Conservation (phyloP, 2,329 filamentous ascomycete species). For the Dactylonectria macrodidyma region DNA sequence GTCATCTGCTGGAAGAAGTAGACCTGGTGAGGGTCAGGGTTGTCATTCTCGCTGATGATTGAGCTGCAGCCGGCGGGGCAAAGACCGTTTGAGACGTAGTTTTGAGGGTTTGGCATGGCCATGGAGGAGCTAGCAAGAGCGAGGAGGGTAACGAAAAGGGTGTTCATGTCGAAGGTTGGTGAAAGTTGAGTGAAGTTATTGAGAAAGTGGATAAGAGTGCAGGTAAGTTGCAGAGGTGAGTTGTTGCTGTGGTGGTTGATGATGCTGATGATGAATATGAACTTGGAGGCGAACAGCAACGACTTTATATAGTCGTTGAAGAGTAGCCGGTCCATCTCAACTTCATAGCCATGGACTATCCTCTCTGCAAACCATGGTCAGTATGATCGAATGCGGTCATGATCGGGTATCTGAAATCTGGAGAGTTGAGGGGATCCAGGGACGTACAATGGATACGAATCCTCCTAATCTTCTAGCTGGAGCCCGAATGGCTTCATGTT, state of each 20-base stretch:
- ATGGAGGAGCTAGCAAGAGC: neutral
- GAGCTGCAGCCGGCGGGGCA: constrained; percentile 4
- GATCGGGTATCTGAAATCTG: neutral
- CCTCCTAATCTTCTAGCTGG: neutral
- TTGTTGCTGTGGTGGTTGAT: neutral
- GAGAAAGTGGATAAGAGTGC: neutral
- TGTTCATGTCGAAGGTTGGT: neutral
- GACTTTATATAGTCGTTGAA: neutral
- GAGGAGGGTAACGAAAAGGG: neutral
- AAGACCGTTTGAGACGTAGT: neutral
- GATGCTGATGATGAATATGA: neutral
- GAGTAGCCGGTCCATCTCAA: neutral
- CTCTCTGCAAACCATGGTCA: neutral
- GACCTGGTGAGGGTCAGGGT: constrained; percentile 3
- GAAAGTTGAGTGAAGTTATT: neutral
- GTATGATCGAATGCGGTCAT: neutral
- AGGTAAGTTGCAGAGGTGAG: neutral
- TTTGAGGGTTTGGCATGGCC: neutral
- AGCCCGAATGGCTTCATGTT: no score
- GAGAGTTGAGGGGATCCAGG: neutral
- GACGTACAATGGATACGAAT: neutral
- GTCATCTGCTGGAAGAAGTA: constrained; percentile 11
- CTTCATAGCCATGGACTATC: neutral
- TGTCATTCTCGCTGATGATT: neutral
- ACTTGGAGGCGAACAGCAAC: neutral